Evolutionary conservation across 208 protist genomes (phyloP), one percentile per base, ranked within the genome.

Genomic region (Crithidia brevicula): DNA sequence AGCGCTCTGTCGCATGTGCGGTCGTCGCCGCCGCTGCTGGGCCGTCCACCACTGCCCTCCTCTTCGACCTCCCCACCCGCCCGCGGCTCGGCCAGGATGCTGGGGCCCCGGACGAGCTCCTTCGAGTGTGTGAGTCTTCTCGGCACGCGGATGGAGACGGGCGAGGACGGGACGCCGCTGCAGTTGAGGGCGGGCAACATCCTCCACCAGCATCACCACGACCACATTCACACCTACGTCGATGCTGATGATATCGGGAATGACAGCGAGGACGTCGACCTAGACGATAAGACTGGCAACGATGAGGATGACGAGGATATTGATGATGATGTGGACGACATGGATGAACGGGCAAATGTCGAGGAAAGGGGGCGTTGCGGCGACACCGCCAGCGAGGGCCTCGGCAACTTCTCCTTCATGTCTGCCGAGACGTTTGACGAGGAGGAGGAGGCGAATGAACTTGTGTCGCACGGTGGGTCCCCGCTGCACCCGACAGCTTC

Each of bases 71-170:
- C 18, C 3, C 25, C 22, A 23, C 54, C 34, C 3, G 40, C 36
- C 2, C 54, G 40, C 18, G 9, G 11, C 34, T 47, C 10, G 40
- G 1, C 23, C 3, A 9, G 42, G 25, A 8, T 50, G 56, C 23
- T 62, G 4, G 59, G 59, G 13, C 31, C 45, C 0, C 59, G 59
- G 31, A 65, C 59, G 22, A 65, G 59, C 33, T 65, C 59, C 28
- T 65, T 65, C 23, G 59, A 65, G 45, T 65, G 59, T 31, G 59
- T 65, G 15, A 65, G 59, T 54, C 33, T 65, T 42, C 59, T 65
- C 46, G 59, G 59, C 59, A 65, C 59, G 33, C 13, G 22, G 31
- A 30, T 65, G 43, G 59, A 65, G 31, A 65, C 59, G 31, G 36
- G 31, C 22, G 59, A 65, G 31, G 59, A 54, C 7, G 59, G 45